These are phyloP conservation scores for Fusarium tanahbumbuense DNA, from an alignment of 2,329 filamentous ascomycete genomes.

Conservation along the genomic window DNA sequence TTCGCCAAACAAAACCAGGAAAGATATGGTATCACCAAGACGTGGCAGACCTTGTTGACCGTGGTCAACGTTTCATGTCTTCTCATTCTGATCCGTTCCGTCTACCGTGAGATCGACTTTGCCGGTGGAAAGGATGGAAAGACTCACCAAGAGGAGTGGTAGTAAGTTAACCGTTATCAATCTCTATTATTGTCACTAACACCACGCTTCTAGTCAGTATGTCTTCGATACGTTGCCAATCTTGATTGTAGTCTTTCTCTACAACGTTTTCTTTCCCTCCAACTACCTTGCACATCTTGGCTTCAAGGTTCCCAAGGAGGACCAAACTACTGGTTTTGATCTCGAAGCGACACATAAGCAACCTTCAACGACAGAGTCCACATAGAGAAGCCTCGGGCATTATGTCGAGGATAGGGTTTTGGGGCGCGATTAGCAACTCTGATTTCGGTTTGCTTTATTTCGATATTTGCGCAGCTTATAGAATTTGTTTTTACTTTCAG, in stretches of 20 bases:
- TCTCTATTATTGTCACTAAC: accelerated
- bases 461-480: background rate
- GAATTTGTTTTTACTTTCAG: background rate
- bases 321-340: background rate
- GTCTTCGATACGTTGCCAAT: slow-evolving; percentile 36
- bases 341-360: background rate
- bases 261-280: slow-evolving; percentile 36
- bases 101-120: slow-evolving; percentile 40
- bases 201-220: slow-evolving; percentile 1
- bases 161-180: slow-evolving; percentile 6
- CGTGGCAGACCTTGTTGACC: slow-evolving; percentile 29
- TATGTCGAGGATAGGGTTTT: background rate
- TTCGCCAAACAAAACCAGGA: slow-evolving; percentile 30
- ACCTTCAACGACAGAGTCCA: background rate
- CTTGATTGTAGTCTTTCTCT: slow-evolving; percentile 33
- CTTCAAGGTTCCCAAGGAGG: slow-evolving; percentile 24
- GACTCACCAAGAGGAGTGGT: slow-evolving; percentile 40
- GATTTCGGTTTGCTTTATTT: background rate
- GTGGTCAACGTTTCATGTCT: slow-evolving; percentile 34
- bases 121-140: slow-evolving; percentile 26
- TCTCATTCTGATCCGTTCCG: slow-evolving; percentile 38
- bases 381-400: background rate
- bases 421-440: background rate
- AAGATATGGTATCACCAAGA: slow-evolving; percentile 22
- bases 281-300: slow-evolving; percentile 35